Percentiles rank a stretch among this genome's conserved stretches.
These are phyloP conservation scores for Carallia brachiata DNA, from an alignment of 345 rosid species.

Conservation along the genomic window DNA sequence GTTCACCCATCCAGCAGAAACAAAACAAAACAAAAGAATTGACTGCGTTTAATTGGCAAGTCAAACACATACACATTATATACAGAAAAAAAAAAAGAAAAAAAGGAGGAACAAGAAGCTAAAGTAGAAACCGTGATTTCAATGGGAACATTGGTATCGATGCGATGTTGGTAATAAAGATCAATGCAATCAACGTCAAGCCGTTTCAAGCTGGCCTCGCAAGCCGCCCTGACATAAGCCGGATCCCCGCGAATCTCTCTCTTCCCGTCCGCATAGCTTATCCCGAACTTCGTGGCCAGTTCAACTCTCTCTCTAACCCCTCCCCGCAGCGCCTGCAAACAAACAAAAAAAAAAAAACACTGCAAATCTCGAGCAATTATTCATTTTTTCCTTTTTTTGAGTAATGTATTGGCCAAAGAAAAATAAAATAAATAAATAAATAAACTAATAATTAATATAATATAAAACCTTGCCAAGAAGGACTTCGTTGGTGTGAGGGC, in stretches of 20 bases:
- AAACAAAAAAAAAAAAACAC: too few relatives aligned
- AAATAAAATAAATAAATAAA: background rate
- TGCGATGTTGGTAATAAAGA: conserved; percentile 64
- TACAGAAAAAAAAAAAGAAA: too few relatives aligned
- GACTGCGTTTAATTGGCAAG: background rate
- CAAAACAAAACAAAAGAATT: background rate
- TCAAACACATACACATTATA: too few relatives aligned
- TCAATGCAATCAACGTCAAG: conserved; percentile 51
- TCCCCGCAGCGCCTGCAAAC: conserved; percentile 52
- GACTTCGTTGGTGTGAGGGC: conserved; percentile 49
- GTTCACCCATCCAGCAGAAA: conserved; percentile 42
- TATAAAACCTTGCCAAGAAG: conserved; percentile 41
- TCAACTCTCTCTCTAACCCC: conserved; percentile 50
- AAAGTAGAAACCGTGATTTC: conserved; percentile 46
- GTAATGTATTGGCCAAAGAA: too few relatives aligned
- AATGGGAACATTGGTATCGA: conserved; percentile 53
- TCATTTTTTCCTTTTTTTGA: too few relatives aligned
- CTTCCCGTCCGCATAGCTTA: conserved; percentile 24
- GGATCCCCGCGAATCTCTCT: conserved; percentile 47
- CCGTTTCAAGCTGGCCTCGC: conserved; percentile 61
- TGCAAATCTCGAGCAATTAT: too few relatives aligned
- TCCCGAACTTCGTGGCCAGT: conserved; percentile 60
- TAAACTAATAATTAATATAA: too few relatives aligned
- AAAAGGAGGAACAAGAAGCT: background rate
- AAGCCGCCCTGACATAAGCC: conserved; percentile 48